A percentile compares a stretch with the other conserved stretches of the same genome.
Conservation (phyloP, 345 rosid genomes). For the Aurinia saxatilis region DNA sequence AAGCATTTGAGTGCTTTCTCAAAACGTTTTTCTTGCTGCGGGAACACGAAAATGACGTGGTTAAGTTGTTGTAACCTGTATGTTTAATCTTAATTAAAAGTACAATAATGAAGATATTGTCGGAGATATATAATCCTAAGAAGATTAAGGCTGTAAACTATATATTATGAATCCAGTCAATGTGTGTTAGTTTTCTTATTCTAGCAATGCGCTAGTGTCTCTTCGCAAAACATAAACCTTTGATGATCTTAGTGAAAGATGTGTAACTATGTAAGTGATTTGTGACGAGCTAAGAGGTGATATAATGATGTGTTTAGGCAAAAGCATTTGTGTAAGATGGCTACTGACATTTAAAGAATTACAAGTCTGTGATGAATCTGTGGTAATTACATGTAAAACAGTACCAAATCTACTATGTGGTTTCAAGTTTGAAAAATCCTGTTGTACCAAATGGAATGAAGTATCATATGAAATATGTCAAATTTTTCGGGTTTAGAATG, state of each 20-base stretch:
- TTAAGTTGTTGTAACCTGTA: neutral
- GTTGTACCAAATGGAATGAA: constrained; percentile 85
- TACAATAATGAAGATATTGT: neutral
- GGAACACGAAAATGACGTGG: neutral
- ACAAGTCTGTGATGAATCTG: neutral
- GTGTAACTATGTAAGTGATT: neutral
- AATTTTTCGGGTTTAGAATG: constrained; percentile 68
- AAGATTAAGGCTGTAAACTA: neutral
- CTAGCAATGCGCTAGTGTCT: neutral
- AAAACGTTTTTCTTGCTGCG: neutral
- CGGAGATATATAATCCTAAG: neutral
- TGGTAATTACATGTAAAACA: neutral
- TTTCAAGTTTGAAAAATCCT: constrained; percentile 55
- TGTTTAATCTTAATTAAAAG: neutral
- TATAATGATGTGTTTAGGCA: neutral
- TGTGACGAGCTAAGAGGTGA: neutral
- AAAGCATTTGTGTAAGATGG: neutral
- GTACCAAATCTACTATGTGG: neutral
- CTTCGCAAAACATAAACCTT: neutral
- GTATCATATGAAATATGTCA: constrained; percentile 89
- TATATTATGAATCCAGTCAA: neutral
- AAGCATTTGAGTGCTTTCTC: neutral
- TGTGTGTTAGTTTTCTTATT: neutral
- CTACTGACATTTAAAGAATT: neutral
- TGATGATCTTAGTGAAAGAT: neutral